Evolutionary conservation across 75 land plant genomes (phyloP).

Genomic region (Sequoiadendron giganteum): DNA sequence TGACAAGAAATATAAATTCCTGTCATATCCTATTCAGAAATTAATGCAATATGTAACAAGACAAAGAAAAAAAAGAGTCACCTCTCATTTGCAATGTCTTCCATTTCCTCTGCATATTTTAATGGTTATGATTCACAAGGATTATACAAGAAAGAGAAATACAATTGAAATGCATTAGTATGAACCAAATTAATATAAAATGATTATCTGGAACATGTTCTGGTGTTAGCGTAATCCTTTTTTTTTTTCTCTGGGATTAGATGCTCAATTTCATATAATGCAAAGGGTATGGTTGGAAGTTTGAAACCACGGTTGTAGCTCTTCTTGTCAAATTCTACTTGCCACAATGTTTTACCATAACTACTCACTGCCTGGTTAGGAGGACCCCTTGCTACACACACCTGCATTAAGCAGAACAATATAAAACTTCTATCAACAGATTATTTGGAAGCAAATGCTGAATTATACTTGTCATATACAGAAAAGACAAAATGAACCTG

Average conservation of each 20-base stretch:
- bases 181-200: background rate
- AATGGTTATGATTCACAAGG: background rate
- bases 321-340: slow-evolving; percentile 27
- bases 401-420: slow-evolving; percentile 32
- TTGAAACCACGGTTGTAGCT: slow-evolving; percentile 22
- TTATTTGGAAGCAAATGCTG: background rate
- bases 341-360: slow-evolving; percentile 30
- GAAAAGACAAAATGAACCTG: background rate
- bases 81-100: background rate
- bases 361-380: slow-evolving; percentile 44
- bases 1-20: background rate
- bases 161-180: background rate
- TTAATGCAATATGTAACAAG: background rate
- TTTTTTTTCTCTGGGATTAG: slow-evolving; percentile 17
- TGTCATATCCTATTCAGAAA: background rate
- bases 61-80: background rate
- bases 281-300: slow-evolving; percentile 31
- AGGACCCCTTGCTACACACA: slow-evolving; percentile 61
- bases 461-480: background rate
- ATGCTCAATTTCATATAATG: slow-evolving; percentile 22
- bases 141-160: background rate
- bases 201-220: background rate
- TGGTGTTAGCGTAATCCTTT: background rate
- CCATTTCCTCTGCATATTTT: background rate
- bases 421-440: background rate